Evolutionary conservation across 805 yeast species (phyloP), one percentile per base, ranked within the genome.

Genomic region (Jamesozyma lodderae): DNA sequence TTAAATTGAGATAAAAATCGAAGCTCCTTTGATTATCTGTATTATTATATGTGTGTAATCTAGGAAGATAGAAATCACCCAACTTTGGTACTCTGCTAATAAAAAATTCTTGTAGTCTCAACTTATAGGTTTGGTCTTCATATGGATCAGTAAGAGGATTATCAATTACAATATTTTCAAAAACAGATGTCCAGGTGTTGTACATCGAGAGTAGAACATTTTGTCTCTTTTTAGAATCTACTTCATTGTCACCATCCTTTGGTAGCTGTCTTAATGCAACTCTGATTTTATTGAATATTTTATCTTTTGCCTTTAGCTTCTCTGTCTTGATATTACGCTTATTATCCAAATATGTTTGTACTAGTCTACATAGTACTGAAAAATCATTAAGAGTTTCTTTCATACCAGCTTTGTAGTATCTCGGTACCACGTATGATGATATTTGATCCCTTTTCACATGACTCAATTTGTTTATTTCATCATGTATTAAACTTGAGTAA

Each of bases 11-110:
- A 38, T 29, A 36, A 5, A 39, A 37, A 32, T 32, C 22, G 11
- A 22, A 27, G 13, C 32, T 32, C 3, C 26, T 18, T 19, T 29
- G 27, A 16, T 29, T 27, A 4, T 25, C n/a, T 3, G 23, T 15
- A 17, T 28, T 25, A 15, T 31, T 21, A 13, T 39, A 41, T 3
- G 43, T 36, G 6, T 43, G 40, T 24, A 58, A 36, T 21, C 56
- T 41, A 28, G 63, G 62, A 11, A 58, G 25, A 37, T 55, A 57
- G 33, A 58, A 58, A 41, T 58, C 63, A 23, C 63, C 63, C 20
- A 57, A 45, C 10, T 51, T 44, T 1, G 56, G 53, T 1, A 58
- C 48, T 36, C 60, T 46, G 3, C 57, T 59, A n/a, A 58, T 40
- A 29, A 57, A 53, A 33, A 58, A 58, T 31, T 58, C 63, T 28